Base-by-base conservation (phyloP, 2,329 filamentous ascomycete genomes). In the Exophiala alcalophila region DNA sequence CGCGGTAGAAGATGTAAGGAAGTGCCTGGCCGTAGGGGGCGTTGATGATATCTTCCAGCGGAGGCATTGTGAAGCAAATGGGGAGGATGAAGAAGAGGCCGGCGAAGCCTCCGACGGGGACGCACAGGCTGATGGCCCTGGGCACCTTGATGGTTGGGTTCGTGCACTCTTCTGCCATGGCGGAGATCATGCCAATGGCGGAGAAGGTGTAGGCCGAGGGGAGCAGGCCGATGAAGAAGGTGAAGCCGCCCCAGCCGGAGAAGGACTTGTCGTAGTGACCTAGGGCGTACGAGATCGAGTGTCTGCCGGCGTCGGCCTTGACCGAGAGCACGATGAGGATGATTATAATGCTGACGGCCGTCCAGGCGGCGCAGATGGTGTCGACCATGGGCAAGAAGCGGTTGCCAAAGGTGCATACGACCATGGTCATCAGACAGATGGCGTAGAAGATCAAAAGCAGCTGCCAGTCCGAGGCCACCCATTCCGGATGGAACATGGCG, bases 391-490 rank as follows among this genome's bases (percentile, higher is more conserved):
- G 84, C 24, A 89, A 70, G 64, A 77, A 83, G 20, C 69, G 72
- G 62, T 88, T 87, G 30, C 77, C 78, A 25, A 85, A 73, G 1
- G 78, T 70, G 50, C 83, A 86, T 40, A 86, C 77, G 31, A 76
- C 57, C 51, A 86, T 79, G 48, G 77, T 81, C 14, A 80, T 53
- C 1, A 87, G 55, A 14, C 81, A 85, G 50, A 87, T 72, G 34
- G 68, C 82, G 54, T 85, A 74, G 66, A 88, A 87, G 50, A 86
- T 79, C 15, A 88, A 68, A 44, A 84, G 79, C 12, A 84, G 69
- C 61, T 88, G 83, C 71, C 83, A 88, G 19, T 69, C 60, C 29
- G 70, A 72, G 31, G 74, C 65, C 0, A 58, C 65, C 59, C 73
- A 78, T 44, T 73, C 67, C 0, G 74, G 72, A 39, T 76, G 70